Evolutionary conservation across 345 rosid species (phyloP).

Genomic region (Hypericum androsaemum): DNA sequence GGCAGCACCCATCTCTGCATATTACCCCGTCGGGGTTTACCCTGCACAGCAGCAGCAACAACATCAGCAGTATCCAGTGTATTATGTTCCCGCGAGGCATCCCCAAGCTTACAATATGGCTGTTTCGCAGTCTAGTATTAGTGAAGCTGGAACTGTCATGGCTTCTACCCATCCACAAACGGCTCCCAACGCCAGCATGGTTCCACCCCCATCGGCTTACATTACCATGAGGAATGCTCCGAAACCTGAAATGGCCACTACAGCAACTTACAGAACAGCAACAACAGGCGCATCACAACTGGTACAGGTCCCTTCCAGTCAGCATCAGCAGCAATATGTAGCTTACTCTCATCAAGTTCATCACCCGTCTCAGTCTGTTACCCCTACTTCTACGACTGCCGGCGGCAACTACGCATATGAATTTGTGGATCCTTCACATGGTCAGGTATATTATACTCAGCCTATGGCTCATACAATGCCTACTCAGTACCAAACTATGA

Average conservation of each 20-base stretch:
- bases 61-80: constrained; percentile 72
- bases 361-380: constrained; percentile 69
- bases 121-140: constrained; percentile 45
- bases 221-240: constrained; percentile 53
- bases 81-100: constrained; percentile 56
- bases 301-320: constrained; percentile 56
- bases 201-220: constrained; percentile 36
- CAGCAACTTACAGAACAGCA: constrained; percentile 52
- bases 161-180: constrained; percentile 47
- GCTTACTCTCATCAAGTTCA: constrained; percentile 66
- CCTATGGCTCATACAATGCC: constrained; percentile 50
- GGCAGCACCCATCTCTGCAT: constrained; percentile 3
- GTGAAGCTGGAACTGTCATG: constrained; percentile 37
- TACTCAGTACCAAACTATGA: constrained; percentile 85
- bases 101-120: constrained; percentile 52
- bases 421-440: constrained; percentile 47
- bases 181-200: constrained; percentile 47
- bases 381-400: constrained; percentile 36
- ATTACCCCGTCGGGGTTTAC: constrained; percentile 45
- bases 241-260: constrained; percentile 59
- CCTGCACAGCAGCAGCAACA: constrained; percentile 57
- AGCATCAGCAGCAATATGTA: constrained; percentile 68
- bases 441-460: constrained; percentile 75
- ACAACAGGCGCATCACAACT: constrained; percentile 45
- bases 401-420: constrained; percentile 58